These are phyloP conservation scores for Dryadomyces sulphureus DNA, from an alignment of 2,329 filamentous ascomycete species.

Conservation along the genomic window DNA sequence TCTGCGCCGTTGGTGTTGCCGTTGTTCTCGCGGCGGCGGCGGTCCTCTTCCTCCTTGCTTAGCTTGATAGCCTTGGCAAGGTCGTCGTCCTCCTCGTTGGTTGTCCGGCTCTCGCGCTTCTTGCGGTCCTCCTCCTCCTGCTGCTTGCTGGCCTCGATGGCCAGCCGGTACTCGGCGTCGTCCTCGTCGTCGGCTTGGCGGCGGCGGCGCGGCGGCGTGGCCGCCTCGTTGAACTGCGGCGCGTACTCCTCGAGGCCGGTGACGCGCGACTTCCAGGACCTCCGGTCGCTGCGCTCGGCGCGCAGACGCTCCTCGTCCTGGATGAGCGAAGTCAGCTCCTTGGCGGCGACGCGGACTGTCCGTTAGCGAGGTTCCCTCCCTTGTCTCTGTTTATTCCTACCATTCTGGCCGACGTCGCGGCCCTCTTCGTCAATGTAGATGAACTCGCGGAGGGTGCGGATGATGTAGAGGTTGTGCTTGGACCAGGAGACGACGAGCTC, in stretches of 20 bases:
- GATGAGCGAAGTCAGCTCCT: constrained; percentile 84
- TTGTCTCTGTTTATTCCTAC: constrained; percentile 32
- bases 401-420: constrained; percentile 89
- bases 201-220: constrained; percentile 29
- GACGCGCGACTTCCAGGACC: constrained; percentile 92
- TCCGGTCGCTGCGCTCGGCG: constrained; percentile 78
- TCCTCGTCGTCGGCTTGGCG: constrained; percentile 54
- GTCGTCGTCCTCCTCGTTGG: constrained; percentile 62
- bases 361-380: not conserved
- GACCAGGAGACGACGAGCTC: constrained; percentile 97
- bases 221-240: constrained; percentile 25
- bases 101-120: constrained; percentile 49
- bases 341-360: constrained; percentile 83
- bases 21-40: constrained; percentile 55
- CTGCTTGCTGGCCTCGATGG: constrained; percentile 86
- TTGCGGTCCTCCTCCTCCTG: constrained; percentile 82
- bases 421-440: constrained; percentile 94
- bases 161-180: constrained; percentile 78
- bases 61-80: constrained; percentile 89
- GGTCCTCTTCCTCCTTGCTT: constrained; percentile 87
- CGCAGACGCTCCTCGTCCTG: constrained; percentile 87
- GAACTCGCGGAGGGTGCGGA: constrained; percentile 95
- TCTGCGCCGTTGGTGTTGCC: constrained; percentile 42
- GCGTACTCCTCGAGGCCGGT: constrained; percentile 78
- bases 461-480: constrained; percentile 94